phyloP scores from a whole-genome alignment of 768 basidiomycete species.

The Galerina sulciceps region DNA sequence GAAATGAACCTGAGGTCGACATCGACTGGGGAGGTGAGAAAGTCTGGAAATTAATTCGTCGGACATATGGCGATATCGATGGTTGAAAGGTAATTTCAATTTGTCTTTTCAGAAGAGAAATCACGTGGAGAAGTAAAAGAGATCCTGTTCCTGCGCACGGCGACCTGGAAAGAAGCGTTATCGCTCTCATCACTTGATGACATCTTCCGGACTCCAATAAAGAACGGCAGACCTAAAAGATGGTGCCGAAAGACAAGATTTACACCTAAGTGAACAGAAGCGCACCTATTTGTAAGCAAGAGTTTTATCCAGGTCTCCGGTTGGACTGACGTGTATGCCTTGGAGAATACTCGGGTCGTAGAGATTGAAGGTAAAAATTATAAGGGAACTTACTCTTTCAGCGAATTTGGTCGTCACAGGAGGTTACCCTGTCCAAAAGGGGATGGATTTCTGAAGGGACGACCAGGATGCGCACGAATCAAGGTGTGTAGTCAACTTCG shows the following conservation, averaged over 20 bases:
- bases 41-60: constrained; percentile 21
- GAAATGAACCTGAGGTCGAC: constrained; percentile 24
- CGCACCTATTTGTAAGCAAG: constrained; percentile 5
- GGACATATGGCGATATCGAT: constrained; percentile 29
- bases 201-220: constrained; percentile 7
- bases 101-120: constrained; percentile 27
- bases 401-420: background rate
- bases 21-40: constrained; percentile 24
- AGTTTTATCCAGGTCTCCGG: constrained; percentile 11
- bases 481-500: no score
- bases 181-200: constrained; percentile 17
- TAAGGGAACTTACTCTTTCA: background rate
- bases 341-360: constrained; percentile 1
- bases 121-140: constrained; percentile 32
- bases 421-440: no score
- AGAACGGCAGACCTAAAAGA: constrained; percentile 1
- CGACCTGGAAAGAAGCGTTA: constrained; percentile 15
- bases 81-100: constrained; percentile 26
- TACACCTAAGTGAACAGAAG: constrained; percentile 7
- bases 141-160: constrained; percentile 3
- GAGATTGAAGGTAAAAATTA: background rate
- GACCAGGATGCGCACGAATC: no score
- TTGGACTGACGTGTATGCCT: background rate
- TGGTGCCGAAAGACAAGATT: constrained; percentile 8
- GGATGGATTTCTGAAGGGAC: no score